Evolutionary conservation across 1,284 basidiomycete species (phyloP), one percentile per base, ranked within the genome.

Genomic region (Kalmanozyma brasiliensis): DNA sequence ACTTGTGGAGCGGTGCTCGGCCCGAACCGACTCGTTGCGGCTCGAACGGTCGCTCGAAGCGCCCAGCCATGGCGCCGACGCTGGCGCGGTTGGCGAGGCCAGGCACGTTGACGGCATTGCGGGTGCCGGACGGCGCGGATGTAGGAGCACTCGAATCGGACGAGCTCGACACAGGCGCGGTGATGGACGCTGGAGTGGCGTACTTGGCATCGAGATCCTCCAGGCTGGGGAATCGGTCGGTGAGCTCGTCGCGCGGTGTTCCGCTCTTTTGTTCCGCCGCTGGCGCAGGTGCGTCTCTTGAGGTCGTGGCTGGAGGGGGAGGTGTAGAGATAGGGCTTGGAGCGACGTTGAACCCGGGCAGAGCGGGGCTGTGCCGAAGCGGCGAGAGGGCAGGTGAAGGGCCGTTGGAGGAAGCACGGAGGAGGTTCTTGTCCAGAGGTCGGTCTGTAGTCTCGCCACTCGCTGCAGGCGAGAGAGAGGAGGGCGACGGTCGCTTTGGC

Each of bases 121-220:
- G 36, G 11, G 24, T 24, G 24, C 46, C 23, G 16, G 47, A 32
- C 11, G 57, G 46, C 17, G 53, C 41, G 13, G 53, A 40, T 14
- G 37, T n/a, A 6, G 58, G 14, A 7, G 48, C 38, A 22, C 34
- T 37, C 19, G 56, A 30, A 20, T 20, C 20, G 6, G 56, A 37
- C 13, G 48, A 40, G 38, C 38, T 42, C 5, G 52, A 17, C 14
- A 44, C 16, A 2, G 66, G 41, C 0, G 49, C 37, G 14, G 49
- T 41, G 13, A n/a, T n/a, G n/a, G n/a, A n/a, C n/a, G n/a, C n/a
- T n/a, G n/a, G n/a, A n/a, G 37, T 20, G 0, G 55, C 62, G 24
- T 70, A 76, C 20, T 49, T 44, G 8, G 67, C 62, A 55, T 77
- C 75, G 20, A 77, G 58, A 26, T 77, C 73, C 32, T 72, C 75